These are phyloP conservation scores for Xanthoceras sorbifolium DNA, from an alignment of 345 rosid species.

Conservation along the genomic window DNA sequence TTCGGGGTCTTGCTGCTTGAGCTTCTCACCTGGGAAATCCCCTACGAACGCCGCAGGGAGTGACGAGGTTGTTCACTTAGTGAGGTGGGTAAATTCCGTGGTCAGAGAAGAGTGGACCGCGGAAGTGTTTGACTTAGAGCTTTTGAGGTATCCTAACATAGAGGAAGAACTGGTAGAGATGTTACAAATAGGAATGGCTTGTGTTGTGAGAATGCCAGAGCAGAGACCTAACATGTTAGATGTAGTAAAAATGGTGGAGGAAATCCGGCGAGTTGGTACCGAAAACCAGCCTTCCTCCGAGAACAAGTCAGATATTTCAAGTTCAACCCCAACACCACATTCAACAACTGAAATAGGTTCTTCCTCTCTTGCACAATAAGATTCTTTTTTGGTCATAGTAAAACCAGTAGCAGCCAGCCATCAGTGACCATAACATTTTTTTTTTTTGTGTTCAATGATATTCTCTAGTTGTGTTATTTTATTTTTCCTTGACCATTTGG, in stretches of 20 bases:
- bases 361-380: slow-evolving; percentile 33
- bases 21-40: slow-evolving; percentile 85
- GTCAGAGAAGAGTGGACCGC: slow-evolving; percentile 99
- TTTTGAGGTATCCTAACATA: slow-evolving; percentile 79
- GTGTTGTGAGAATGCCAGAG: slow-evolving; percentile 74
- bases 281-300: slow-evolving; percentile 43
- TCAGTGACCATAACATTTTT: slow-evolving; percentile 5
- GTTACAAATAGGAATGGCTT: slow-evolving; percentile 86
- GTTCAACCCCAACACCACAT: slow-evolving; percentile 42
- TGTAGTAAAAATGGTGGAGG: slow-evolving; percentile 68
- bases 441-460: slow-evolving; percentile 14
- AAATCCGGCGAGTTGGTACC: slow-evolving; percentile 41
- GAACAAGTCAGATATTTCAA: slow-evolving; percentile 46
- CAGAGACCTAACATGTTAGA: slow-evolving; percentile 78
- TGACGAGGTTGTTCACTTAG: slow-evolving; percentile 75
- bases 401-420: slow-evolving; percentile 13
- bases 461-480: slow-evolving; percentile 17
- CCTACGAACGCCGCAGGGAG: slow-evolving; percentile 53
- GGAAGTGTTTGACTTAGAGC: slow-evolving; percentile 87
- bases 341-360: slow-evolving; percentile 41
- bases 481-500: slow-evolving; percentile 7
- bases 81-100: slow-evolving; percentile 93
- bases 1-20: slow-evolving; percentile 85
- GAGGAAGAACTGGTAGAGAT: slow-evolving; percentile 99
- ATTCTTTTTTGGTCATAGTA: slow-evolving; percentile 14